phyloP scores from a whole-genome alignment of 23 red algal species.

The Gracilaria gracilis region DNA sequence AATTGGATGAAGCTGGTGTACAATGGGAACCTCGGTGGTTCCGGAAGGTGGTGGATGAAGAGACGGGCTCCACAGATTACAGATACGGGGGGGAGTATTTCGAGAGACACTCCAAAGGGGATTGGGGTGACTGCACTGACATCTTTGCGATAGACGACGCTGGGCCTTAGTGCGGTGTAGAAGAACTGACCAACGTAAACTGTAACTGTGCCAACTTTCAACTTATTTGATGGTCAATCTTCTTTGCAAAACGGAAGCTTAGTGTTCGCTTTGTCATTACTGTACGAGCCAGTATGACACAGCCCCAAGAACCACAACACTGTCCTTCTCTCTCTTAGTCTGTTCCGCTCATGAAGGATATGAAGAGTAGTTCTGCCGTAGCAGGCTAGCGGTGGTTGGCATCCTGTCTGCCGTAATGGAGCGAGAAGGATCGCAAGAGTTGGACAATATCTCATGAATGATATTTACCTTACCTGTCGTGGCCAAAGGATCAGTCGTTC shows the following conservation, averaged over 20 bases:
- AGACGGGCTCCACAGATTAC: slow-evolving; percentile 42
- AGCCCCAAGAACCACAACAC: no score
- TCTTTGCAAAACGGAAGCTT: neutral
- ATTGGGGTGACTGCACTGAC: slow-evolving; percentile 44
- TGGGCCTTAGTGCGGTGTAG: slow-evolving; percentile 10
- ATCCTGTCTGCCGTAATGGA: no score
- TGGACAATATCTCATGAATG: no score
- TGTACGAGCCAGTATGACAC: no score
- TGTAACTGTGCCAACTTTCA: slow-evolving; percentile 24
- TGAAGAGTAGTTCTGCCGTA: no score
- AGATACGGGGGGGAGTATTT: slow-evolving; percentile 54
- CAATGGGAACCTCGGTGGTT: slow-evolving; percentile 67
- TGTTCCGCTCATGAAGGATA: no score
- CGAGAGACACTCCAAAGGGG: slow-evolving; percentile 53
- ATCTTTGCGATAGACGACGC: slow-evolving; percentile 39
- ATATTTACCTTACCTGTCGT: no score
- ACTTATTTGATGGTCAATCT: neutral
- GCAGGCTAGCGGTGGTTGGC: no score
- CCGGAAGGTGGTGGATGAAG: slow-evolving; percentile 39
- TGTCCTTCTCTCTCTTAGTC: no score
- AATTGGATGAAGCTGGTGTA: slow-evolving; percentile 43
- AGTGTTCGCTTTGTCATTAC: no score
- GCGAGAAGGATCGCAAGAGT: no score
- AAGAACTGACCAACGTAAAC: slow-evolving; percentile 9
- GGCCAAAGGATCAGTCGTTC: no score